Percentiles rank a stretch among this genome's conserved stretches.
Evolutionary conservation across 2,329 filamentous ascomycete genomes (phyloP).

Genomic region (Ceratocystis albifundus): DNA sequence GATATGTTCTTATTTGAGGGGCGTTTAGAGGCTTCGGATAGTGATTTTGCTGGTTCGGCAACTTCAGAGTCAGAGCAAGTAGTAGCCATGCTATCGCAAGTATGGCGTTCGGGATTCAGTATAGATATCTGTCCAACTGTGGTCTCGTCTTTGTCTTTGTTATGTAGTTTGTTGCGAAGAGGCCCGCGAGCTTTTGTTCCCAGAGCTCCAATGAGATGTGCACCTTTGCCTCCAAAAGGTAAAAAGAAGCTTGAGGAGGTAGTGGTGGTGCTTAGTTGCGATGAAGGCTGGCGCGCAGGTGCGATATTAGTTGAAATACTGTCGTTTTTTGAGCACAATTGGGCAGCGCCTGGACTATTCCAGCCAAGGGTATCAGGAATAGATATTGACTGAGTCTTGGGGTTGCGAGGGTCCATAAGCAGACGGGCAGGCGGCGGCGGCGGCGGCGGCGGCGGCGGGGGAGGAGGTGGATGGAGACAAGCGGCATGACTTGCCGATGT

Average conservation of each 20-base stretch:
- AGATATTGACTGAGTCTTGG: constrained; percentile 31
- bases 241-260: constrained; percentile 40
- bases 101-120: not conserved
- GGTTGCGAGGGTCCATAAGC: constrained; percentile 24
- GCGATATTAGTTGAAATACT: constrained; percentile 30
- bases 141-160: not conserved
- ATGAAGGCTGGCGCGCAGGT: constrained; percentile 41
- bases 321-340: constrained; percentile 9
- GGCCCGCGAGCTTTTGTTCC: constrained; percentile 29
- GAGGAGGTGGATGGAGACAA: not conserved
- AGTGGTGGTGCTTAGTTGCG: constrained; percentile 43
- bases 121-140: not conserved
- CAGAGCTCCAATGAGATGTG: constrained; percentile 41
- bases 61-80: constrained; percentile 24
- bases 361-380: constrained; percentile 48
- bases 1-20: not conserved
- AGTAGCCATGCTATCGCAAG: constrained; percentile 23
- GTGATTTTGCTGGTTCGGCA: constrained; percentile 5
- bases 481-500: not conserved
- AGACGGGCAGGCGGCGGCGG: not conserved
- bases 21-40: not conserved
- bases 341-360: constrained; percentile 34
- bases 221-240: constrained; percentile 45
- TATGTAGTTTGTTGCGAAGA: constrained; percentile 27
- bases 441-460: too few relatives aligned